Evolutionary conservation across 1,139 yeast genomes (phyloP), one percentile per base, ranked within the genome.

Genomic region (Taiozyma sp.): DNA sequence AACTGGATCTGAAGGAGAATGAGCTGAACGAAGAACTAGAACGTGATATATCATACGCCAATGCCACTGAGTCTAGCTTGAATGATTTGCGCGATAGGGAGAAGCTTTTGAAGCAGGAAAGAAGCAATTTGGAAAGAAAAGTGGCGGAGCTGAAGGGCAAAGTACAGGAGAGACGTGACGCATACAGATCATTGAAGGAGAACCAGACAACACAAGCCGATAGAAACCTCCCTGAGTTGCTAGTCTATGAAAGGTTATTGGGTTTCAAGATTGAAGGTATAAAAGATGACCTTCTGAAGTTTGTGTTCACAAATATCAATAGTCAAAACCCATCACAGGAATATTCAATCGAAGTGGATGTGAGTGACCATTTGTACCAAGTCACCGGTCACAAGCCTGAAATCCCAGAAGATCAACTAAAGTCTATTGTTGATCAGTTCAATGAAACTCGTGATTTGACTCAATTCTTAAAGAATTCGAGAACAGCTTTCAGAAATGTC

Each of bases 211-310:
- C 63, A 30, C 62, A 65, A 29, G 63, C 65, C 28, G 80, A 76
- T 50, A 62, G 66, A 49, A 72, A 70, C 5, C 73, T 75, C 48
- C 68, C 77, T 22, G 60, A 68, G 40, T 47, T 55, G 5, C 11
- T 57, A 14, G 69, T 73, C 48, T 76, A 68, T 55, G 81, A 77
- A 52, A 64, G 66, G 47, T 71, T 76, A 51, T 64, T 77, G 47
- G 83, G 83, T 1, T 60, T 79, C 46, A 68, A 64, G 46, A 70
- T 78, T 39, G 74, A 72, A 45, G 79, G 76, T 6, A 52, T 73
- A 3, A 61, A 66, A 3, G 67, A 66, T 10, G 75, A 74, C 48
- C 51, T 69, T 13, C 61, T 79, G 39, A 62, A 63, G 49, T 74
- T 79, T 51, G 62, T 64, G 3, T 79, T 79, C 53, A 63, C 58